Evolutionary conservation across 768 basidiomycete genomes (phyloP), one percentile per base, ranked within the genome.

Genomic region (Kwoniella mangroviensis): DNA sequence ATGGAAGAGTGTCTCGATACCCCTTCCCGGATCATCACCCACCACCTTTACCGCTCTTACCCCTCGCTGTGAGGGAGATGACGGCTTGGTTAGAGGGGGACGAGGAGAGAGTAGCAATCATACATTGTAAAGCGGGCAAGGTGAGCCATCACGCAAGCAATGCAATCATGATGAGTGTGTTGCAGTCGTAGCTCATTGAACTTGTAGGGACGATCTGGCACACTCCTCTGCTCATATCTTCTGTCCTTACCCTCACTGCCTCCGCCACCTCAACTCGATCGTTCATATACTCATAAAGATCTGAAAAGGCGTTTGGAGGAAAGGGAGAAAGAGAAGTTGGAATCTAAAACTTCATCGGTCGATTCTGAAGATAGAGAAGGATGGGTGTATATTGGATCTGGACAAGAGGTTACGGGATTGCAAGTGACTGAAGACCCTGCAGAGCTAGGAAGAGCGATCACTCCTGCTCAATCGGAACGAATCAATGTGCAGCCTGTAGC

Each of bases 11-110:
- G 19, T 92, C 90, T 75, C 85, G 93, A 62, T 94, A 91, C 77
- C 93, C 93, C 0, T 94, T 92, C 79, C 93, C 93, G 22, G 93
- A 95, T 79, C 93, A 95, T 79, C 91, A 94, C 89, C 92, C 90
- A 4, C 92, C 93, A 1, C 93, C 93, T 0, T 84, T 94, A 21
- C 86, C 89, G 0, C 85, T 92, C 58, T 85, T 96, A 71, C 87
- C 90, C 21, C 86, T 94, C 12, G 87, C 89, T 6, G 89, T 89
- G 0, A 85, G 90, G 24, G 92, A 93, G 80, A 92, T 94, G 81
- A 86, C 86, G 45, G 82, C 85, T 9, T 94, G 92, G 92, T 84
- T 94, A 1, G 84, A 86, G 41, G 89, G 86, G 0, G 88, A 89
- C 10, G 84, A 86, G 1, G 87, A 91, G 3, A 84, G 90, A 43